phyloP scores from a whole-genome alignment of 306 rosid species.

The Rubus idaeus region DNA sequence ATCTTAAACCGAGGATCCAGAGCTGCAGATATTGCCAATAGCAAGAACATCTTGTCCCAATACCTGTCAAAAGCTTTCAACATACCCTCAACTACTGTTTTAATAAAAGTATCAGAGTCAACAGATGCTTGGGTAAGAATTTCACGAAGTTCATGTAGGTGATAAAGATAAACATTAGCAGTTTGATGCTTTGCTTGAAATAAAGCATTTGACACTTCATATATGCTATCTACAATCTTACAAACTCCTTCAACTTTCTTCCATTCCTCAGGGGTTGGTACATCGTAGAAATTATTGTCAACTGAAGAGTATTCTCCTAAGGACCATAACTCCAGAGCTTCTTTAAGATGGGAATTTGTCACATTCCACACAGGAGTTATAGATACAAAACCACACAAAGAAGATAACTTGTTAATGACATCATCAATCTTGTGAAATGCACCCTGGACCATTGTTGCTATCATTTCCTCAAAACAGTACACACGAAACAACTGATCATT shows the following conservation, averaged over 20 bases:
- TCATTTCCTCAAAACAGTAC: neutral
- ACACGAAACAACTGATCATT: neutral
- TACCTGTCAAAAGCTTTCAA: slow-evolving; percentile 7
- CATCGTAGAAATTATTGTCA: neutral
- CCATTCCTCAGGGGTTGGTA: slow-evolving; percentile 13
- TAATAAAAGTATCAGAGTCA: slow-evolving; percentile 3
- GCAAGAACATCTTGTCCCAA: slow-evolving; percentile 13
- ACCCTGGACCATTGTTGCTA: neutral
- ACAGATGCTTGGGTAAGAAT: neutral
- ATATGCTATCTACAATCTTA: slow-evolving; percentile 11
- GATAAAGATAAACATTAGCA: slow-evolving; percentile 15
- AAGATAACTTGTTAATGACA: neutral
- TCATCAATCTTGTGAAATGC: neutral
- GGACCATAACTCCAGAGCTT: slow-evolving; percentile 4
- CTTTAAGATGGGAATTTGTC: neutral
- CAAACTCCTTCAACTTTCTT: slow-evolving; percentile 6
- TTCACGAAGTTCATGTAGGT: neutral
- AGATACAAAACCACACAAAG: neutral
- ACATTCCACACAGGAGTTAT: slow-evolving; percentile 1
- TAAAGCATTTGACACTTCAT: slow-evolving; percentile 12
- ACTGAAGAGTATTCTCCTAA: slow-evolving; percentile 16
- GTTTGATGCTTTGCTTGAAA: slow-evolving; percentile 8
- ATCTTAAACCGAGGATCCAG: slow-evolving; percentile 23
- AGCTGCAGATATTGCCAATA: slow-evolving; percentile 12
- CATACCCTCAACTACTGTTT: neutral